Conservation (phyloP, 2,329 filamentous ascomycete genomes). For the Colletotrichum liriopes region DNA sequence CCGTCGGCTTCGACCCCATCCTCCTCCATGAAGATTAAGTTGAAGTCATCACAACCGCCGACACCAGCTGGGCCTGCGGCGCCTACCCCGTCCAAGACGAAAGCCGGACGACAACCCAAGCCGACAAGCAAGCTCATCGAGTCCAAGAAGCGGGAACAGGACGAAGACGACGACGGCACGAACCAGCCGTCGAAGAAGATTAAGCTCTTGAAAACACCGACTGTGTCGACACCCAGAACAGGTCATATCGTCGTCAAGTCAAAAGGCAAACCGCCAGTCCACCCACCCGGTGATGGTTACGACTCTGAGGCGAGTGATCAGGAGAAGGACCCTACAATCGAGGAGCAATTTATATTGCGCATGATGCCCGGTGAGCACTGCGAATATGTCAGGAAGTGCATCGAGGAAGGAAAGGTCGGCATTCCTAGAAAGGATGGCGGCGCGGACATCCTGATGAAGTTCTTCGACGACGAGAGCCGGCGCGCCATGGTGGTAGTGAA, state of each 20-base stretch:
- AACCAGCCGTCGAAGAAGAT: constrained; percentile 66
- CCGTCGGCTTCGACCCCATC: constrained; percentile 43
- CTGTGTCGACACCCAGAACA: constrained; percentile 48
- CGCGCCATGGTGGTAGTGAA: constrained; percentile 81
- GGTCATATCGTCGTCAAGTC: constrained; percentile 68
- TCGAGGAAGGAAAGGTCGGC: constrained; percentile 85
- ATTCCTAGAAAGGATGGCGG: constrained; percentile 74
- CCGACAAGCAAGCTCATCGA: constrained; percentile 71
- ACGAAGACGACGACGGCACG: constrained; percentile 67
- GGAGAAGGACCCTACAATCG: constrained; percentile 88
- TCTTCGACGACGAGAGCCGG: constrained; percentile 81
- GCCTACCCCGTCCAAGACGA: constrained; percentile 64
- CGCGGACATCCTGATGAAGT: constrained; percentile 85
- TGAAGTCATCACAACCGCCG: constrained; percentile 56
- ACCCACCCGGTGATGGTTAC: constrained; percentile 89
- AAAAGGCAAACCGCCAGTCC: constrained; percentile 77
- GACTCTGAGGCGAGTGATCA: constrained; percentile 96
- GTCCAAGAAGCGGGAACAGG: constrained; percentile 74
- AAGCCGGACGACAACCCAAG: constrained; percentile 72
- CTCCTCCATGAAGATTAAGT: constrained; percentile 56
- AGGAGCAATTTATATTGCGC: constrained; percentile 90
- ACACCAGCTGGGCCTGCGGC: constrained; percentile 52
- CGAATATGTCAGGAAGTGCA: constrained; percentile 83
- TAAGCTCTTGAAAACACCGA: constrained; percentile 62
- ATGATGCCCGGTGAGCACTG: constrained; percentile 90